Percentiles rank a stretch among this genome's conserved stretches.
phyloP scores from a whole-genome alignment of 2,329 filamentous ascomycete genomes.

The Apiospora malaysiana region DNA sequence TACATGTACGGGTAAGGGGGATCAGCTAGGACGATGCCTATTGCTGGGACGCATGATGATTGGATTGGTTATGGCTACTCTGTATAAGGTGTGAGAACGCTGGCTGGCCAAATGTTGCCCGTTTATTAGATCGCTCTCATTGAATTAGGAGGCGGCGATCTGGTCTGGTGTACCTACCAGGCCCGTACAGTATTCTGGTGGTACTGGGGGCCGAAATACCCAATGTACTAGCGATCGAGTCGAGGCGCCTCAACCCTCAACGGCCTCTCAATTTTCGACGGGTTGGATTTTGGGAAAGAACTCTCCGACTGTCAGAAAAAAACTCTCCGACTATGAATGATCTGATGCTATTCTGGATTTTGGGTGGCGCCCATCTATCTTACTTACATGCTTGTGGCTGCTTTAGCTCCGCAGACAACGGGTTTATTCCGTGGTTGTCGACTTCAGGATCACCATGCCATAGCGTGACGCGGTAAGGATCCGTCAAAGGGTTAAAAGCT shows the following conservation, averaged over 20 bases:
- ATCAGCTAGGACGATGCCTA: neutral
- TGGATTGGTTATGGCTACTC: neutral
- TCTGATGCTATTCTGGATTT: neutral
- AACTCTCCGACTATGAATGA: neutral
- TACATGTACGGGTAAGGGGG: neutral
- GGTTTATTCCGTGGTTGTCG: neutral
- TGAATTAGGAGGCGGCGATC: neutral
- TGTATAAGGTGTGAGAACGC: neutral
- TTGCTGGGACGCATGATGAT: neutral
- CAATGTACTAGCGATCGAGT: neutral
- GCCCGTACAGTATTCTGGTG: too few species aligned
- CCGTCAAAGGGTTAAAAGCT: neutral
- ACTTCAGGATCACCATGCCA: neutral
- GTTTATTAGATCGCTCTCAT: neutral
- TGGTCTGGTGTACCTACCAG: neutral
- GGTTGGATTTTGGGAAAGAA: neutral
- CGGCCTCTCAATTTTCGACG: neutral
- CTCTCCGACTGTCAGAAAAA: neutral
- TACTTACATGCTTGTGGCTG: slow-evolving; percentile 5
- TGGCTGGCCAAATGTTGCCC: neutral
- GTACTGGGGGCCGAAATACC: neutral
- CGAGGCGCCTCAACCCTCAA: neutral
- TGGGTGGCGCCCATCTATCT: slow-evolving; percentile 2
- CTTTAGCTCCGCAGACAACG: neutral
- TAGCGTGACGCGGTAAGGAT: neutral